A percentile compares a stretch with the other conserved stretches of the same genome.
Evolutionary conservation across 2,329 filamentous ascomycete genomes (phyloP).

Genomic region (Pestalotiopsis fici): DNA sequence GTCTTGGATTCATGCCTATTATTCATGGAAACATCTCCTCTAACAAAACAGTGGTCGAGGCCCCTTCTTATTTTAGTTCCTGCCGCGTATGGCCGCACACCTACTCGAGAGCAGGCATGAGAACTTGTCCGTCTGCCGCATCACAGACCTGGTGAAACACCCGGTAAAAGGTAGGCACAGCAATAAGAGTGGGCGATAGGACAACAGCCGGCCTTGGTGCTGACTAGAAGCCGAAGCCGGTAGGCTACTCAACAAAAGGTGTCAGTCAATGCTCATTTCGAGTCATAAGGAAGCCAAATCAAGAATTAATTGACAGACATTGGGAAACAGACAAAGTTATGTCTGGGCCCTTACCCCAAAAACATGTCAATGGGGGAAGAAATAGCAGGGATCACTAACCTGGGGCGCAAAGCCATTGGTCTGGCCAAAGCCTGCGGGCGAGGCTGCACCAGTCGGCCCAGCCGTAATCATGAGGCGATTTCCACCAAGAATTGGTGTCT

Average conservation of each 20-base stretch:
- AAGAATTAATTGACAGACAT: too few relatives aligned
- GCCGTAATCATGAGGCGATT: constrained; percentile 94
- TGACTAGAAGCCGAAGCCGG: constrained; percentile 68
- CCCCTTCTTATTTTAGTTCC: not conserved
- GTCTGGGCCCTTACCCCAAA: too few relatives aligned
- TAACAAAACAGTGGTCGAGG: not conserved
- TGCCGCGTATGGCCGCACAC: not conserved
- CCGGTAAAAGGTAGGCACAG: not conserved
- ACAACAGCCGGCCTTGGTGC: constrained; percentile 15
- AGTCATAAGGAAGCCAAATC: too few relatives aligned
- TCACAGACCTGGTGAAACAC: not conserved
- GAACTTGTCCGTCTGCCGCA: not conserved
- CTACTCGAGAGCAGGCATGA: not conserved
- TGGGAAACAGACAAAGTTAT: too few relatives aligned
- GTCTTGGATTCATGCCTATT: not conserved
- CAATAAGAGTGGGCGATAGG: constrained; percentile 13
- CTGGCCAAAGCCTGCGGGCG: constrained; percentile 72
- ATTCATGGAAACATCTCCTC: not conserved
- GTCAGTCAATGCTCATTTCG: too few relatives aligned
- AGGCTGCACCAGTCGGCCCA: constrained; percentile 65
- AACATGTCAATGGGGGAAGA: too few relatives aligned
- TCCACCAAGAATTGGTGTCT: constrained; percentile 87
- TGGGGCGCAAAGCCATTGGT: constrained; percentile 89
- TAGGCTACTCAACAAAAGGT: too few relatives aligned
- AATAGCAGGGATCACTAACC: too few relatives aligned